Evolutionary conservation across 805 yeast species (phyloP), one percentile per base, ranked within the genome.

Genomic region (Candida glaebosa): DNA sequence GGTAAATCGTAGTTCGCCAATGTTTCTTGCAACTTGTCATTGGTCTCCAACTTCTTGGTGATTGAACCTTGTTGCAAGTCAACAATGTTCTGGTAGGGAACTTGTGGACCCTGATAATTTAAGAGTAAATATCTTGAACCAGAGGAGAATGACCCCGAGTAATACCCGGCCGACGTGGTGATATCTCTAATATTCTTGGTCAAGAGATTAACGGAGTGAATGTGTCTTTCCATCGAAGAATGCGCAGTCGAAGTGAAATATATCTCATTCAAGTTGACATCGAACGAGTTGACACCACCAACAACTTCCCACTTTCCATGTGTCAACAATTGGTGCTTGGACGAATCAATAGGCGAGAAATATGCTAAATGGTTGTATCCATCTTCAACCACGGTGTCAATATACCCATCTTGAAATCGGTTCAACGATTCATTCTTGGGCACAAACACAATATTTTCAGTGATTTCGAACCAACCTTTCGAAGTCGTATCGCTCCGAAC

Each of bases 231-330:
- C 16, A 80, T 78, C 0, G 96, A 81, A 1, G 90, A 80, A 48
- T 79, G 80, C 55, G 79, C 76, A 0, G 98, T 87, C 4, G 91
- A 82, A 5, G 81, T 56, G 58, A 81, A 93, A 52, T 74, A 82
- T 2, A 85, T 60, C 4, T 61, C 57, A 40, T 76, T 67, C 3
- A 60, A 61, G n/a, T 61, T 69, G 31, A 59, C 52, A 44, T 81
- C 80, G 52, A 67, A 81, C 2, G 82, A 67, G 2, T 84, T 80
- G 1, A 87, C 90, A 5, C 75, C 64, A 34, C 50, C 75, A 19
- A 78, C 84, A n/a, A 93, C 95, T 60, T 93, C 99, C 96, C 96
- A 93, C 1, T 75, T 63, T 5, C 99, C 99, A 1, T 51, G 43
- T 5, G 95, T 72, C 17, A 84, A 58, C 4, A 82, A 59, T 18